Evolutionary conservation across 139 green algal genomes (phyloP).

Genomic region (Chlamydomonas sp.): DNA sequence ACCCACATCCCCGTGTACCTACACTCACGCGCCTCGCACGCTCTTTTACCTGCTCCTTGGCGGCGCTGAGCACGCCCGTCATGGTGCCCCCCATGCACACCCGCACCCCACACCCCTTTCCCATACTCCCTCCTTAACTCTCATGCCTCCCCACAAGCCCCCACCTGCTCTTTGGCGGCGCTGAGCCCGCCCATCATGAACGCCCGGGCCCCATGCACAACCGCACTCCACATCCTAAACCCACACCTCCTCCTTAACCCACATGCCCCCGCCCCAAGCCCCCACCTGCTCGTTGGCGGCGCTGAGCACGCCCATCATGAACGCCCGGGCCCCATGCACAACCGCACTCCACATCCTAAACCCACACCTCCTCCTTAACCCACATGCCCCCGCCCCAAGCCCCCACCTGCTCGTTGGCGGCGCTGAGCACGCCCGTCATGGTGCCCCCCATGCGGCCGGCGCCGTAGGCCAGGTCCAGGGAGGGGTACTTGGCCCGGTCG

Average conservation of each 20-base stretch:
- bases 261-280: neutral
- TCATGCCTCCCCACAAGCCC: too few species aligned
- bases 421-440: conserved; percentile 97
- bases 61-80: conserved; percentile 74
- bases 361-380: neutral
- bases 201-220: too few species aligned
- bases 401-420: conserved; percentile 94
- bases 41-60: conserved; percentile 67
- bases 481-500: conserved; percentile 96
- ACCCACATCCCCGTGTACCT: too few species aligned
- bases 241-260: neutral
- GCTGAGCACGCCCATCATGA: conserved; percentile 96
- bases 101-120: too few species aligned
- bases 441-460: conserved; percentile 94
- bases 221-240: too few species aligned
- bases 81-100: too few species aligned
- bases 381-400: neutral
- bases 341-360: too few species aligned
- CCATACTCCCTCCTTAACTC: neutral
- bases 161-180: too few species aligned
- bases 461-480: conserved; percentile 95
- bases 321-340: too few species aligned
- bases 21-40: too few species aligned
- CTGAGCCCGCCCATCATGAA: too few species aligned
- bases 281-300: conserved; percentile 95